phyloP scores from a whole-genome alignment of 805 yeast species.

The Candida methanosorbosa region DNA sequence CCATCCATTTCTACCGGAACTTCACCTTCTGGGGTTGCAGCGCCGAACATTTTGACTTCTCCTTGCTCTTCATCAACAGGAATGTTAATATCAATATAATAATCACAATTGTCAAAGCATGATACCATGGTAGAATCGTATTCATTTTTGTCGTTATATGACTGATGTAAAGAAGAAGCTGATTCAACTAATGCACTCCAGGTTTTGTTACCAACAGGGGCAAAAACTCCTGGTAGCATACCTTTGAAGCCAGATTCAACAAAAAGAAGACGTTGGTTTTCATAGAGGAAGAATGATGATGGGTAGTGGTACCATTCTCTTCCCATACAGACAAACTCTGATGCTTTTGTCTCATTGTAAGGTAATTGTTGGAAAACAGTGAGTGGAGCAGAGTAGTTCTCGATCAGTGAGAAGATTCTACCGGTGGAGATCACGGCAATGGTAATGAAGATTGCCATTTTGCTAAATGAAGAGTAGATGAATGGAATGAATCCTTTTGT shows the following conservation, averaged over 20 bases:
- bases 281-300: constrained; percentile 72
- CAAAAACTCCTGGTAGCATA: constrained; percentile 79
- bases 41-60: constrained; percentile 26
- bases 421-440: constrained; percentile 29
- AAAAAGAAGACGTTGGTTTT: constrained; percentile 54
- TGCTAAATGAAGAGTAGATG: not conserved
- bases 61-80: constrained; percentile 35
- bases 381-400: constrained; percentile 71
- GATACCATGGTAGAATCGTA: constrained; percentile 54
- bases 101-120: constrained; percentile 50
- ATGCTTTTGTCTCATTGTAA: constrained; percentile 6
- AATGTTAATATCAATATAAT: constrained; percentile 54
- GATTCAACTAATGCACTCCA: constrained; percentile 17
- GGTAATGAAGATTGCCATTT: constrained; percentile 3
- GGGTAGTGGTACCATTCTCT: constrained; percentile 95
- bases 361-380: constrained; percentile 41
- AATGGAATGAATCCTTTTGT: constrained; percentile 3
- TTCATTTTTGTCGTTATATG: constrained; percentile 69
- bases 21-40: not conserved
- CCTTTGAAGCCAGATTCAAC: constrained; percentile 78
- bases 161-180: constrained; percentile 43
- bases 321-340: constrained; percentile 71
- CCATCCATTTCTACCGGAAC: constrained; percentile 13
- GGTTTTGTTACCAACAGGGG: constrained; percentile 23
- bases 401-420: constrained; percentile 51